These are phyloP conservation scores for Harrya chromipes DNA, from an alignment of 768 basidiomycete genomes.

Conservation along the genomic window DNA sequence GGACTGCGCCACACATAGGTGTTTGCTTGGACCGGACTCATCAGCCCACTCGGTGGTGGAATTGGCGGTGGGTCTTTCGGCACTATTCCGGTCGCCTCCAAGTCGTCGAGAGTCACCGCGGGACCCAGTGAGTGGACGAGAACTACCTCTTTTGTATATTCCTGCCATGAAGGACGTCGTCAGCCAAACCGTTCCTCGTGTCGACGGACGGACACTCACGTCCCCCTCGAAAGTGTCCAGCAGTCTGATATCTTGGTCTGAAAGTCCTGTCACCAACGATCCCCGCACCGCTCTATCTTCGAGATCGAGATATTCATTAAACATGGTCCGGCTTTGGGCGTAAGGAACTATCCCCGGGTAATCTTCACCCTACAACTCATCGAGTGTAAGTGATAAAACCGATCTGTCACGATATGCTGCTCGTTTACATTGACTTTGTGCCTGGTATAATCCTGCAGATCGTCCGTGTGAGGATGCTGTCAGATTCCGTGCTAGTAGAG, in stretches of 20 bases:
- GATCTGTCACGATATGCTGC: not conserved
- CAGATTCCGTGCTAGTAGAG: not conserved
- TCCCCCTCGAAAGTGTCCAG: conserved; percentile 83
- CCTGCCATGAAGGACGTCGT: conserved; percentile 42
- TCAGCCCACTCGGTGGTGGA: conserved; percentile 35
- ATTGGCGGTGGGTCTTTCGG: conserved; percentile 43
- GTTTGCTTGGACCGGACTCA: conserved; percentile 45
- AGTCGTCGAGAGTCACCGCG: conserved; percentile 32
- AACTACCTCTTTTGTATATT: conserved; percentile 63
- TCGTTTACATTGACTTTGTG: conserved; percentile 66
- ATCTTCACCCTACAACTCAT: conserved; percentile 50
- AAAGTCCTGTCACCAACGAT: conserved; percentile 73
- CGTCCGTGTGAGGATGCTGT: not conserved
- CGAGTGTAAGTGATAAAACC: conserved; percentile 4
- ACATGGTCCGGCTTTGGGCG: conserved; percentile 43
- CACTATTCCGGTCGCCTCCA: conserved; percentile 27
- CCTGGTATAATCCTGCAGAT: conserved; percentile 66
- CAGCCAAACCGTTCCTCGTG: not conserved
- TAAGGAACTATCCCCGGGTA: conserved; percentile 83
- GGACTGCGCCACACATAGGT: conserved; percentile 68
- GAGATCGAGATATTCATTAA: conserved; percentile 45
- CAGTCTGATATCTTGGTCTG: conserved; percentile 53
- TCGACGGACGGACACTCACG: conserved; percentile 39
- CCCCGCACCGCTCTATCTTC: conserved; percentile 78
- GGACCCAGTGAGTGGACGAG: conserved; percentile 53